Base-by-base conservation (phyloP, 768 basidiomycete genomes). In the Suillus tomentosus region DNA sequence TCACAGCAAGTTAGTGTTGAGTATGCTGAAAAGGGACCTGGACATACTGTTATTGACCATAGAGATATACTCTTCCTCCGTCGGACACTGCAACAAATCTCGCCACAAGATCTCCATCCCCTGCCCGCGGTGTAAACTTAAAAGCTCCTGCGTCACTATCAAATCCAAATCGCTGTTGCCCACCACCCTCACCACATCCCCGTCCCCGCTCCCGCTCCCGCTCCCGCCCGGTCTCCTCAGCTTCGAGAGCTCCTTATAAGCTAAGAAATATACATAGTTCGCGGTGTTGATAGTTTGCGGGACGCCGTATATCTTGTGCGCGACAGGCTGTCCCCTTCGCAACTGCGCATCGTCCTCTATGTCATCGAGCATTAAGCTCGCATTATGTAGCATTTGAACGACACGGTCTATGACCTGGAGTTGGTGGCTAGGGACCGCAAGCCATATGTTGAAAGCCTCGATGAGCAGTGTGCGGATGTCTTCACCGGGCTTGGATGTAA, bases 251-350 rank as follows among this genome's bases (percentile, higher is more conserved):
- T 96, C 92, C 68, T 94, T 85, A 73, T 90, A 95, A 0, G 96
- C 96, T 50, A 94, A 85, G 72, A 99, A 99, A 73, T 96, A 98
- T 36, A 95, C 94, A 68, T 98, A 99, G 72, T 97, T 98, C 0
- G 96, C 96, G 0, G 91, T 88, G 74, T 99, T 99, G 79, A 99
- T 95, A 0, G 96, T 97, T 73, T 98, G 96, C 0, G 96, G 94
- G 3, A 97, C 79, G 2, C 96, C 96, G 70, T 96, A 99, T 68
- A 99, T 96, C 79, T 93, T 94, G 79, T 99, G 96, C 0, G 94
- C 87, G 27, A 96, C 71, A 83, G 96, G 96, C 37, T 86, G 82
- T 2, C 96, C 97, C 67, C 96, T 78, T 24, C 95, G 83, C 45
- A 97, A 80, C 68, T 94, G 91, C 0, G 92, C 91, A 63, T 91